phyloP scores from a whole-genome alignment of 2,329 filamentous ascomycete species.

The Penicillium sp. region DNA sequence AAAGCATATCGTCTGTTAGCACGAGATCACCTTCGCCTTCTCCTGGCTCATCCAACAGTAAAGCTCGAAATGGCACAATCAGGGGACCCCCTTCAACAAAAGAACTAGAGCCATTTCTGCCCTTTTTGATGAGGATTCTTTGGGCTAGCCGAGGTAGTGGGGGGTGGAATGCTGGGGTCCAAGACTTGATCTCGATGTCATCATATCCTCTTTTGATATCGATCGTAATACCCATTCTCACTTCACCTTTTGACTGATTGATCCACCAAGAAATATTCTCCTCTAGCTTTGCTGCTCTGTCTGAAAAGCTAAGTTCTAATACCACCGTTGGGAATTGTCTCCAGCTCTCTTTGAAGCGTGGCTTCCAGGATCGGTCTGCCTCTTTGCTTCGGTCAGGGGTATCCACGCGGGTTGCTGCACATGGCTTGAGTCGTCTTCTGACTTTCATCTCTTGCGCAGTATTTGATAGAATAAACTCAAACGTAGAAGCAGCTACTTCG shows the following conservation, averaged over 20 bases:
- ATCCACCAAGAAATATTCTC: constrained; percentile 7
- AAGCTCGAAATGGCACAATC: neutral
- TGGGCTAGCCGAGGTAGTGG: constrained; percentile 3
- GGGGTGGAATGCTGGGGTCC: constrained; percentile 2
- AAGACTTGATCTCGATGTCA: constrained; percentile 7
- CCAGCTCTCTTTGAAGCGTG: neutral
- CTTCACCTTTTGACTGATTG: constrained; percentile 4
- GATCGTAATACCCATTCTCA: constrained; percentile 4
- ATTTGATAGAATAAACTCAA: neutral
- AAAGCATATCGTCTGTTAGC: neutral
- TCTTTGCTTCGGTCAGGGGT: constrained; percentile 5
- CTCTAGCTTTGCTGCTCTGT: constrained; percentile 4
- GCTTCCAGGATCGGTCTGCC: constrained; percentile 5
- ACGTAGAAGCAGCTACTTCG: neutral
- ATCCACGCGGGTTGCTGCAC: neutral
- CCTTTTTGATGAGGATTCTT: constrained; percentile 3
- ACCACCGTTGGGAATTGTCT: constrained; percentile 6
- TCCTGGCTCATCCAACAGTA: constrained; percentile 4
- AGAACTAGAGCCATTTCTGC: neutral
- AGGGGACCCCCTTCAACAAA: constrained; percentile 1
- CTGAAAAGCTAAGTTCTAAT: constrained; percentile 4
- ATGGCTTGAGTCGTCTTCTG: neutral
- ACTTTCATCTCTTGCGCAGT: neutral
- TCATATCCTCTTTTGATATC: constrained; percentile 4
- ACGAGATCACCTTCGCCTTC: constrained; percentile 6